Base-by-base conservation (phyloP, 306 rosid genomes). In the Gastrolobium bilobum region DNA sequence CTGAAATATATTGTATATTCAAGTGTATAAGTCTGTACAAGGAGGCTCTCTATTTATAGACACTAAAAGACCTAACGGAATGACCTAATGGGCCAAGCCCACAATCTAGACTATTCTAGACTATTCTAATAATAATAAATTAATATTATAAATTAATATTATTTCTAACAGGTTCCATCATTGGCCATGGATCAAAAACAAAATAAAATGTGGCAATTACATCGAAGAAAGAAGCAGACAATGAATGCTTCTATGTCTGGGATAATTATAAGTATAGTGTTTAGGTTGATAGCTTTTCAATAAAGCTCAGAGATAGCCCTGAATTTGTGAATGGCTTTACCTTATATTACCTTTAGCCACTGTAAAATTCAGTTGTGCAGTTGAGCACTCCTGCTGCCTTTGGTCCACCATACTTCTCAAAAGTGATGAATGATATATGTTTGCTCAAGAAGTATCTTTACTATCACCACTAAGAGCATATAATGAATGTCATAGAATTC, bases 231-330 rank as follows among this genome's bases (percentile, higher is more conserved):
- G 37, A 43, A 80, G 50, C n/a, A 2, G 66, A 31, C 26, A 9
- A 68, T 29, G 29, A 29, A 15, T 37, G 47, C 47, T 78, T 58
- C 61, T 51, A 10, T 74, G 60, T 58, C 37, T 34, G 14, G 71
- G 52, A 57, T 54, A 58, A 40, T 20, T 13, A 44, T 53, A 37
- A 54, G 44, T 51, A 11, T 68, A 51, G 44, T 74, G 5, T 50
- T 35, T 59, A 75, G 75, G 37, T 38, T 69, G 46, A 20, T 15
- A 31, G 62, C 42, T 63, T 51, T 53, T 20, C 35, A 51, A 6
- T 80, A 73, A 79, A 80, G 56, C 50, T 79, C 47, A 29, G 15
- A 58, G 61, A 66, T 35, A 31, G 48, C 8, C 51, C 34, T 75
- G 38, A 40, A 10, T 61, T 60, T 75, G 83, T 68, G 78, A 63